Conservation (phyloP, 139 green algal genomes). For the Eudorina sp. region DNA sequence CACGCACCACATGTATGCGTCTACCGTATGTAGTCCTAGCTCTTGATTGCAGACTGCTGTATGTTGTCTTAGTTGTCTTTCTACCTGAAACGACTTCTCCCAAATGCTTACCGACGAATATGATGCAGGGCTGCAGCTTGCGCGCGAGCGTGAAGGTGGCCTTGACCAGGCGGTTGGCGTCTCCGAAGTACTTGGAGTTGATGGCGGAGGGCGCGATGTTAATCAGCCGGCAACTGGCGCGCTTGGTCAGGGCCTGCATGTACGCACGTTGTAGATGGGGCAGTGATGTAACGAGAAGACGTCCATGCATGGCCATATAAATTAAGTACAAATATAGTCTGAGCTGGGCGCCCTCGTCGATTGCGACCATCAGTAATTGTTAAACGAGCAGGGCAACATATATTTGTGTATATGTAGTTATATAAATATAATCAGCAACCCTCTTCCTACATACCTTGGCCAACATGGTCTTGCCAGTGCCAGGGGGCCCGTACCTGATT, state of each 20-base stretch:
- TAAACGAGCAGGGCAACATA: too few species aligned
- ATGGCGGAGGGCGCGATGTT: background rate
- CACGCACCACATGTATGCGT: background rate
- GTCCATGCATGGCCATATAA: too few species aligned
- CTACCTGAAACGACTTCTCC: background rate
- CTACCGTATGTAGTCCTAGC: too few species aligned
- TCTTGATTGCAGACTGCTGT: too few species aligned
- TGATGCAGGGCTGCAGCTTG: conserved; percentile 27
- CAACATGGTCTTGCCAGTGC: conserved; percentile 18
- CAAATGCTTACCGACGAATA: background rate
- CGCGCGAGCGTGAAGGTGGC: background rate
- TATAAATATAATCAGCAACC: too few species aligned
- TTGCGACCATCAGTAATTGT: too few species aligned
- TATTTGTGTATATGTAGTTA: too few species aligned
- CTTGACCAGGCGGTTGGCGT: background rate
- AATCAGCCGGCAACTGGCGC: background rate
- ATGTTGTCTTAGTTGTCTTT: too few species aligned
- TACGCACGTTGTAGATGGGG: too few species aligned
- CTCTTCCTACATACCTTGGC: background rate
- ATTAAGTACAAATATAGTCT: too few species aligned
- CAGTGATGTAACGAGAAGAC: too few species aligned
- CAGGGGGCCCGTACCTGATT: conserved; percentile 4
- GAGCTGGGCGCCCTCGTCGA: too few species aligned
- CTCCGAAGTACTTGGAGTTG: background rate
- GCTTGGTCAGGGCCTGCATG: background rate